Evolutionary conservation across 129 eudicot genomes (phyloP), one percentile per base, ranked within the genome.

Genomic region (carrot (Daucus carota)): DNA sequence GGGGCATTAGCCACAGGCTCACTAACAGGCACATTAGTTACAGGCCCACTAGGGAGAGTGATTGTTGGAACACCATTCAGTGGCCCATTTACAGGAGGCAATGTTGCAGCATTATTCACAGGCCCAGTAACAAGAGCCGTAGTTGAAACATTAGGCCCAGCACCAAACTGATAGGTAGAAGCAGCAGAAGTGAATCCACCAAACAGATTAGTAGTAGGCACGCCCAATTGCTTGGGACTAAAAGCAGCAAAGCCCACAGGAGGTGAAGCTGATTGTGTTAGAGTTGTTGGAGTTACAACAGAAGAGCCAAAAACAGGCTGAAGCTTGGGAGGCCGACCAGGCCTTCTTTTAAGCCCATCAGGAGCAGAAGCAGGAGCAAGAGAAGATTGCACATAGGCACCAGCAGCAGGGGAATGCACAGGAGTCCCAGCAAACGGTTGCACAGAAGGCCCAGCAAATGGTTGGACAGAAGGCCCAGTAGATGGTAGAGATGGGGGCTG

Each of bases 251-350:
- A 63, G 0, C 70, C 70, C 31, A 57, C 65, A 24, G 65, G 65
- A 57, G 31, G 65, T 24, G 65, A 57, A 29, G 22, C 9, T 14
- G 70, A 14, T 14, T 8, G 70, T 12, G 40, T 28, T 1, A 3
- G 40, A 13, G 70, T 17, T 46, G 54, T 1, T 1, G 54, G 54
- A 6, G 54, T 1, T 40, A 40, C 8, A 5, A 40, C 43, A 17
- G 54, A 0, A 46, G 20, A 1, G 68, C 45, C 28, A 1, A 45
- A 50, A 33, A 63, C 20, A 46, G 77, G 60, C 45, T 72, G 48
- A 5, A n/a, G 79, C 29, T 87, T 90, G 0, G 87, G 86, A 0
- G 96, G 92, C 20, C 92, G 90, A 2, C 92, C 96, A 0, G 82
- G 83, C 38, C 80, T 72, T 32, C 85, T 77, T 47, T 90, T 90